Percentiles rank a stretch among this genome's conserved stretches.
Conservation (phyloP, 352 stramenopile species). For the Phytopythium aichiense region DNA sequence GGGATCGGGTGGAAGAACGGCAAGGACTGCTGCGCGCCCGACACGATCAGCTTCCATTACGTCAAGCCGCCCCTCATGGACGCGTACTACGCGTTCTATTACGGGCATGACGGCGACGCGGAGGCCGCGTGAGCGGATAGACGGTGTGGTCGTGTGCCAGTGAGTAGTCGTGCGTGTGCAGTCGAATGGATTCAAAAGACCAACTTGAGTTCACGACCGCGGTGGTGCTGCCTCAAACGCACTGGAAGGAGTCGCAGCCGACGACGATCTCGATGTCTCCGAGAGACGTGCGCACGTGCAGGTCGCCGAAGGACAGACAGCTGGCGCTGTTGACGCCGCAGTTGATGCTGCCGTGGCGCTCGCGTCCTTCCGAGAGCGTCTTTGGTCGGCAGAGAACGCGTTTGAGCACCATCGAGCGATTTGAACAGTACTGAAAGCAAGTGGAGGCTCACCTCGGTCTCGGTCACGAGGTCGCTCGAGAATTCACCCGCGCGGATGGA, state of each 20-base stretch:
- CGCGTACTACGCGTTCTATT: constrained; percentile 82
- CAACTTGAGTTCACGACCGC: background rate
- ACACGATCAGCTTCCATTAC: constrained; percentile 85
- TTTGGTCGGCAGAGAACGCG: background rate
- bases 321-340: constrained; percentile 41
- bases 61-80: constrained; percentile 84
- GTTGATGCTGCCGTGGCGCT: constrained; percentile 67
- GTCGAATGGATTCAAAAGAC: background rate
- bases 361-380: constrained; percentile 13
- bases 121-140: background rate
- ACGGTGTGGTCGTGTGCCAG: background rate
- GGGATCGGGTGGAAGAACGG: constrained; percentile 81
- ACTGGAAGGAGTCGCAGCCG: constrained; percentile 64
- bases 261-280: constrained; percentile 68
- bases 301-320: constrained; percentile 58
- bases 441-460: constrained; percentile 21
- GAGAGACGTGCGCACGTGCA: constrained; percentile 57
- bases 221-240: constrained; percentile 17
- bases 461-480: constrained; percentile 35
- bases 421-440: constrained; percentile 6
- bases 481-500: constrained; percentile 58
- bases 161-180: background rate
- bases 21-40: constrained; percentile 66
- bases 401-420: background rate
- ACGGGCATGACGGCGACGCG: constrained; percentile 18